A percentile compares a stretch with the other conserved stretches of the same genome.
Conservation (phyloP, 805 yeast genomes). For the Candida insectalens region DNA sequence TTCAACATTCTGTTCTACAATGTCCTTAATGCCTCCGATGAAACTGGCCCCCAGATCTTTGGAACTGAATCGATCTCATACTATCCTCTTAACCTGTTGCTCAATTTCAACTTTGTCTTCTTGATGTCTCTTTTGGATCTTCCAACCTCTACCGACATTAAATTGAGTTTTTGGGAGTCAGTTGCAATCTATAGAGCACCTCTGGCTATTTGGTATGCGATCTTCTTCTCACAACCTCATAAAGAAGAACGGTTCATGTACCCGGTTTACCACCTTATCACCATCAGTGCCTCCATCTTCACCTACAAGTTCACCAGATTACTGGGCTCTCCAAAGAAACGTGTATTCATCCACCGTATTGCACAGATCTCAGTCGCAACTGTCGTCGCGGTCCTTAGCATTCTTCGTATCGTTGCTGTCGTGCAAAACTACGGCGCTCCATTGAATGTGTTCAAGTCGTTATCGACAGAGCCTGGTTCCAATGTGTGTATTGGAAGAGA, state of each 20-base stretch:
- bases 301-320: slow-evolving; percentile 3
- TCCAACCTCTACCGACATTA: slow-evolving; percentile 5
- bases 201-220: slow-evolving; percentile 50
- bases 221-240: slow-evolving; percentile 74
- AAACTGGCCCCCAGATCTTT: slow-evolving; percentile 82
- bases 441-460: slow-evolving; percentile 40
- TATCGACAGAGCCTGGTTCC: slow-evolving; percentile 19
- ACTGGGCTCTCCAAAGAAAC: not conserved
- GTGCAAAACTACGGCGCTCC: slow-evolving; percentile 69
- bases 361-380: slow-evolving; percentile 4
- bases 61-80: slow-evolving; percentile 76
- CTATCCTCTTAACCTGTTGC: slow-evolving; percentile 54
- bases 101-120: slow-evolving; percentile 62
- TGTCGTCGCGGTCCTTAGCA: slow-evolving; percentile 22
- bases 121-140: slow-evolving; percentile 33
- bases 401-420: slow-evolving; percentile 50
- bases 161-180: slow-evolving; percentile 4
- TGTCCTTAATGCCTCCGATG: slow-evolving; percentile 56
- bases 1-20: slow-evolving; percentile 77
- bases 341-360: not conserved
- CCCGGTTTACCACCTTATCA: slow-evolving; percentile 68
- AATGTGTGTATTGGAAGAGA: slow-evolving; percentile 89
- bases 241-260: slow-evolving; percentile 89
- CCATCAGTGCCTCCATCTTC: slow-evolving; percentile 44
- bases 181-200: slow-evolving; percentile 7